A percentile compares a stretch with the other conserved stretches of the same genome.
phyloP scores from a whole-genome alignment of 352 stramenopile genomes.

The Halophytophthora polymorphica region DNA sequence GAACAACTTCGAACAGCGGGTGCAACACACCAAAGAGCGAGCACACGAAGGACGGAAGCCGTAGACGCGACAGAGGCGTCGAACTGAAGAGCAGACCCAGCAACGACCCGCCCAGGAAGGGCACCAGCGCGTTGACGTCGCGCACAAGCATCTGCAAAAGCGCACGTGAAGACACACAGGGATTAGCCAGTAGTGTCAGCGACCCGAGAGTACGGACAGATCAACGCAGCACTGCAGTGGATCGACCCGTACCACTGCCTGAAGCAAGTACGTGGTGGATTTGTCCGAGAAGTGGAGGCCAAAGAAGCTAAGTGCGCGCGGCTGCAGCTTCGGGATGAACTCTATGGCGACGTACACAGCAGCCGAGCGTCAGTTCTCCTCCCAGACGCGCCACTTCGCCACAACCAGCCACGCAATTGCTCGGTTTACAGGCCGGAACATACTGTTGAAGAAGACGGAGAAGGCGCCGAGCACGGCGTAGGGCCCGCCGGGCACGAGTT shows the following conservation, averaged over 20 bases:
- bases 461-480: slow-evolving; percentile 77
- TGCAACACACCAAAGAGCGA: slow-evolving; percentile 65
- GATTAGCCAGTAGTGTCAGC: slow-evolving; percentile 1
- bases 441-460: slow-evolving; percentile 77
- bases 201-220: not conserved
- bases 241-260: slow-evolving; percentile 53
- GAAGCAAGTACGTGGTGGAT: slow-evolving; percentile 67
- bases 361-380: slow-evolving; percentile 1
- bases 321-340: slow-evolving; percentile 74
- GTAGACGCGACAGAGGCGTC: slow-evolving; percentile 66
- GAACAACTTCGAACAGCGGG: slow-evolving; percentile 80
- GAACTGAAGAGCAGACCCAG: slow-evolving; percentile 65
- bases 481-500: slow-evolving; percentile 49
- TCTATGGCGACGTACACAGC: slow-evolving; percentile 28
- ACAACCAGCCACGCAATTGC: too few species aligned
- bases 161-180: not conserved
- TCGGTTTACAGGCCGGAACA: slow-evolving; percentile 5
- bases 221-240: not conserved
- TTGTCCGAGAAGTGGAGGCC: slow-evolving; percentile 84
- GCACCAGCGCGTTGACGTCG: slow-evolving; percentile 49
- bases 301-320: slow-evolving; percentile 52
- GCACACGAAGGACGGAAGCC: slow-evolving; percentile 69
- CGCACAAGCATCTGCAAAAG: slow-evolving; percentile 56
- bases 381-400: not conserved
- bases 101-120: slow-evolving; percentile 59